Percentiles rank a stretch among this genome's conserved stretches.
Evolutionary conservation across 1,284 basidiomycete species (phyloP).

Genomic region (Ceraceosorus guamensis): DNA sequence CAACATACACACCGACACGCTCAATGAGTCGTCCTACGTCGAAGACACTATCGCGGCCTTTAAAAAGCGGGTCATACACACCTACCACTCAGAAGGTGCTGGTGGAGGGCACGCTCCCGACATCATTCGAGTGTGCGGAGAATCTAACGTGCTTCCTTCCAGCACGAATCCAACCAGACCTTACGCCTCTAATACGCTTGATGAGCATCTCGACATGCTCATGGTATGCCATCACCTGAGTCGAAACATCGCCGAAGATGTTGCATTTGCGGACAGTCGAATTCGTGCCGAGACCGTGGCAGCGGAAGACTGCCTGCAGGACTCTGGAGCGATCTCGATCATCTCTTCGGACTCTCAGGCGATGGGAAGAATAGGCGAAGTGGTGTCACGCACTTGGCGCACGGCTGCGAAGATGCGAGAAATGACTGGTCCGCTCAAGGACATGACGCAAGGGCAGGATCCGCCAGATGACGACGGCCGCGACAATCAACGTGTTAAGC

Average conservation of each 20-base stretch:
- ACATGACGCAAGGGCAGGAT: slow-evolving; percentile 18
- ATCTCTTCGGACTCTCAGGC: slow-evolving; percentile 93
- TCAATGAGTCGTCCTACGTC: slow-evolving; percentile 89
- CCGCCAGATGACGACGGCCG: slow-evolving; percentile 52
- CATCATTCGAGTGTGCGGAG: slow-evolving; percentile 89
- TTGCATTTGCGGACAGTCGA: slow-evolving; percentile 92
- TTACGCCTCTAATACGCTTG: slow-evolving; percentile 82
- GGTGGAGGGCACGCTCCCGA: slow-evolving; percentile 91
- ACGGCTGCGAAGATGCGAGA: slow-evolving; percentile 92
- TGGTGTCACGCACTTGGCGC: slow-evolving; percentile 85
- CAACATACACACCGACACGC: slow-evolving; percentile 94
- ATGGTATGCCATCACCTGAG: slow-evolving; percentile 62
- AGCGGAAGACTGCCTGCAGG: slow-evolving; percentile 93
- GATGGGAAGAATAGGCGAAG: slow-evolving; percentile 92
- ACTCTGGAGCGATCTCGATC: slow-evolving; percentile 86
- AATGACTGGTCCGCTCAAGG: slow-evolving; percentile 63
- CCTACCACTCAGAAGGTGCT: slow-evolving; percentile 50
- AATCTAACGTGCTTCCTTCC: slow-evolving; percentile 84
- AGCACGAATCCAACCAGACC: slow-evolving; percentile 97
- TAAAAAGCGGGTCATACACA: slow-evolving; percentile 85
- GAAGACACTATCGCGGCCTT: slow-evolving; percentile 90
- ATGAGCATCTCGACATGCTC: slow-evolving; percentile 96
- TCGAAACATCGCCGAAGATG: slow-evolving; percentile 65
- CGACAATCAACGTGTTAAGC: slow-evolving; percentile 94
- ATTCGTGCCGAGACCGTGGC: slow-evolving; percentile 95